Base-by-base conservation (phyloP, 2,329 filamentous ascomycete species). In the Arachnomyces sp. region DNA sequence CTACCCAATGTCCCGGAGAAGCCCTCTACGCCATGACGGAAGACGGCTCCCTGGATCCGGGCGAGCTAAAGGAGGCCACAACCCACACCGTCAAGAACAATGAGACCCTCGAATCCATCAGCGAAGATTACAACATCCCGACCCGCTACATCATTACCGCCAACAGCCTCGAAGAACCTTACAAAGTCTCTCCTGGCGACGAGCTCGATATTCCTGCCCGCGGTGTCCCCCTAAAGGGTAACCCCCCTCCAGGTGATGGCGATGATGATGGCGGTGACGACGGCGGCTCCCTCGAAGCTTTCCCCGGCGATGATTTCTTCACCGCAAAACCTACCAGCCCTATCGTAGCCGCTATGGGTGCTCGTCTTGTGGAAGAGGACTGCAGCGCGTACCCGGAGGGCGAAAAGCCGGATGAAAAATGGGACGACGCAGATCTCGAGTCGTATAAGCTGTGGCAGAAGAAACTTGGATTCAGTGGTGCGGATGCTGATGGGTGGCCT, bases 401-500 rank as follows among this genome's bases (percentile, higher is more conserved):
- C 8, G 21, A 25, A 9, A 9, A 25, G 21, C 39, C 39, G 11
- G 39, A 34, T 2, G 11, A 32, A 2, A 31, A 40, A 28, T 40
- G 39, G 33, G 31, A 32, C 31, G 33, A 36, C 25, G 39, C 28
- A 15, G 39, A 40, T 17, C 32, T 31, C 12, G 25, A 34, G n/a
- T 40, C 39, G 28, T 40, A 40, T 17, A 31, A 31, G 33, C 28
- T 28, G 18, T 40, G 32, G 32, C 39, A 40, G 33, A 7, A 32
- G 33, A 40, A 40, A 17, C 14, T 40, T 28, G 39, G 39, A 14
- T 40, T 8, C 13, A 36, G 6, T 3, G 39, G 39, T 12, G 28
- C 25, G 21, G 39, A 31, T 31, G 39, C 39, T n/a, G 39, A 40
- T 36, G 39, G 39, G 16, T 40, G 39, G 39, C 39, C 39, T 15